Percentiles rank a stretch among this genome's conserved stretches.
phyloP scores from a whole-genome alignment of 768 basidiomycete genomes.

The Russula brevipes region DNA sequence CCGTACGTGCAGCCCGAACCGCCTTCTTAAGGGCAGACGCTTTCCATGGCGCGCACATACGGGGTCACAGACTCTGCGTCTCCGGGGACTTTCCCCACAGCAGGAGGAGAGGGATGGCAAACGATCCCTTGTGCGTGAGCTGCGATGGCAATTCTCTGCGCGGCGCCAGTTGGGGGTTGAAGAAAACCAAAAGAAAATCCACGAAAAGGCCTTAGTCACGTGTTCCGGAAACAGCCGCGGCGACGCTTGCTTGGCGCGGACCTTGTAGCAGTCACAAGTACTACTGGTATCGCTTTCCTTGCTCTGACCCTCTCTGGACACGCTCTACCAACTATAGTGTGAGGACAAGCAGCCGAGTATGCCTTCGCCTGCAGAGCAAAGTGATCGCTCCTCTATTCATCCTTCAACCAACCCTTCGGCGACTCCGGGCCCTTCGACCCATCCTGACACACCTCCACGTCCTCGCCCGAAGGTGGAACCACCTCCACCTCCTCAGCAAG shows the following conservation, averaged over 20 bases:
- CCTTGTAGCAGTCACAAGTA: not conserved
- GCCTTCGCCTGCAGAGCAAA: conserved; percentile 10
- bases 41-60: conserved; percentile 49
- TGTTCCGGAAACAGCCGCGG: conserved; percentile 15
- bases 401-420: not conserved
- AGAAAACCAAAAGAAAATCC: conserved; percentile 26
- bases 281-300: not conserved
- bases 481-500: conserved; percentile 18
- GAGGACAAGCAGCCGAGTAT: not conserved
- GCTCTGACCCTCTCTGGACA: not conserved
- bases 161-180: conserved; percentile 44
- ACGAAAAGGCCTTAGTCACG: not conserved
- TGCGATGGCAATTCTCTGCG: conserved; percentile 83
- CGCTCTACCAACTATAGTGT: not conserved
- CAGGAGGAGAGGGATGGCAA: conserved; percentile 41
- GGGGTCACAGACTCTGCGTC: conserved; percentile 63
- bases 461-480: conserved; percentile 10
- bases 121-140: conserved; percentile 62
- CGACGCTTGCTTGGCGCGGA: too few relatives aligned
- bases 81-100: conserved; percentile 97
- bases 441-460: conserved; percentile 4
- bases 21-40: conserved; percentile 68
- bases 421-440: not conserved
- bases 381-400: conserved; percentile 1
- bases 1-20: conserved; percentile 41